Conservation (phyloP, 108 stramenopile genomes). For the Licmophora abbreviata region DNA sequence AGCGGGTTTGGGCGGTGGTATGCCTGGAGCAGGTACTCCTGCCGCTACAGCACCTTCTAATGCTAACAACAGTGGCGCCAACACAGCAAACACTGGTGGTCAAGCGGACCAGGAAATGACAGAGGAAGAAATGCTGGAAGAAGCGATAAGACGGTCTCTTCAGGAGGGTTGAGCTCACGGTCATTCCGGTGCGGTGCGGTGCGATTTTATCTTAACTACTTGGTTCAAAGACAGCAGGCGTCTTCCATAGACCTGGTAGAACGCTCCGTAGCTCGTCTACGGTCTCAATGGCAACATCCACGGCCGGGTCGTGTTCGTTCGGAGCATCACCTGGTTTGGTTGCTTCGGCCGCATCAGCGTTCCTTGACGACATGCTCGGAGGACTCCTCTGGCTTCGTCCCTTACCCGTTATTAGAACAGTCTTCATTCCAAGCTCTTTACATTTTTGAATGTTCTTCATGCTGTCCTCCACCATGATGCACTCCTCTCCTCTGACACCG, state of each 20-base stretch:
- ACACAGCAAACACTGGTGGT: conserved; percentile 1
- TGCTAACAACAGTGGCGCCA: neutral
- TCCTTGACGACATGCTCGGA: neutral
- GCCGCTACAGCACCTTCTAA: neutral
- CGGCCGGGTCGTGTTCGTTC: conserved; percentile 46
- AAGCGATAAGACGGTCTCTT: conserved; percentile 87
- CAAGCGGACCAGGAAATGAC: conserved; percentile 52
- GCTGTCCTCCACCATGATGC: conserved; percentile 80
- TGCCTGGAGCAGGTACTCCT: too few species aligned
- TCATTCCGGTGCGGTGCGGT: too few species aligned
- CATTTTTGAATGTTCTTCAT: conserved; percentile 82
- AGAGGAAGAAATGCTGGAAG: conserved; percentile 89
- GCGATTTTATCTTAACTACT: too few species aligned
- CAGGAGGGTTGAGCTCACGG: too few species aligned
- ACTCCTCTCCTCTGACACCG: conserved; percentile 25
- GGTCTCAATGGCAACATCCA: conserved; percentile 49
- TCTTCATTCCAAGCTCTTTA: conserved; percentile 68
- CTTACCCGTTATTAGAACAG: conserved; percentile 51
- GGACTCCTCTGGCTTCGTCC: conserved; percentile 14
- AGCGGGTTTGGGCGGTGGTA: too few species aligned
- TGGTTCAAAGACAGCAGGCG: conserved; percentile 19
- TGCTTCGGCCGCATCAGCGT: conserved; percentile 29
- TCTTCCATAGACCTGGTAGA: conserved; percentile 41
- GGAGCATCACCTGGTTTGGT: conserved; percentile 48
- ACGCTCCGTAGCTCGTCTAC: conserved; percentile 39